Percentiles rank a stretch among this genome's conserved stretches.
Conservation (phyloP, 2,329 filamentous ascomycete species). For the Sclerotinia trifoliorum region DNA sequence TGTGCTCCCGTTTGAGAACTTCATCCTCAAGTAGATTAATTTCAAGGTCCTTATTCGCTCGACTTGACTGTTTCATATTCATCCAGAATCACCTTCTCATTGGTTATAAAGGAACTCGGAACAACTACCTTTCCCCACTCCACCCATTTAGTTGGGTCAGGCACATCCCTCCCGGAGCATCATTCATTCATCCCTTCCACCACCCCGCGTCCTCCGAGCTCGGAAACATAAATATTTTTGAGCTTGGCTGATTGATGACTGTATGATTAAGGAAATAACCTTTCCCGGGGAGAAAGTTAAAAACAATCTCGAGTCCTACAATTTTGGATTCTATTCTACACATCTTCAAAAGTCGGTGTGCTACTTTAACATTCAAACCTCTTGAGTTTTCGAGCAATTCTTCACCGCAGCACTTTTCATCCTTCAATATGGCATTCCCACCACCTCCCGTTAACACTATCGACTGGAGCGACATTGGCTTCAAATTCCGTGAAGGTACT, state of each 20-base stretch:
- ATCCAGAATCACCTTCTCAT: neutral
- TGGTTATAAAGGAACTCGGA: neutral
- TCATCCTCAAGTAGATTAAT: neutral
- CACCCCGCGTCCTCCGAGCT: constrained; percentile 22
- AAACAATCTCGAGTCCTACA: neutral
- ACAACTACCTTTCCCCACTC: neutral
- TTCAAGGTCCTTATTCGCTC: constrained; percentile 1
- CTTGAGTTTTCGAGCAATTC: neutral
- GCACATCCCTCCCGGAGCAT: neutral
- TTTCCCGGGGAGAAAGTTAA: neutral
- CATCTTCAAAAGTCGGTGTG: neutral
- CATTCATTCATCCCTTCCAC: constrained; percentile 18
- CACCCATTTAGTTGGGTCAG: neutral
- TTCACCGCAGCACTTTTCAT: constrained; percentile 8
- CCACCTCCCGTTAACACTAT: constrained; percentile 77
- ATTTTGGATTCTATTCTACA: neutral
- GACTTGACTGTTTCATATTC: neutral
- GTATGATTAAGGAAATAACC: neutral
- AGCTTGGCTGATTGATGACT: constrained; percentile 1
- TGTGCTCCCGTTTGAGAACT: neutral
- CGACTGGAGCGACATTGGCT: constrained; percentile 91
- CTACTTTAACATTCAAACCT: neutral
- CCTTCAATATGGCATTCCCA: constrained; percentile 56
- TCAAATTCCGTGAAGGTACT: constrained; percentile 84
- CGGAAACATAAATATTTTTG: constrained; percentile 15